A percentile compares a stretch with the other conserved stretches of the same genome.
Conservation (phyloP, 129 eudicot genomes). For the Sambucus nigra region DNA sequence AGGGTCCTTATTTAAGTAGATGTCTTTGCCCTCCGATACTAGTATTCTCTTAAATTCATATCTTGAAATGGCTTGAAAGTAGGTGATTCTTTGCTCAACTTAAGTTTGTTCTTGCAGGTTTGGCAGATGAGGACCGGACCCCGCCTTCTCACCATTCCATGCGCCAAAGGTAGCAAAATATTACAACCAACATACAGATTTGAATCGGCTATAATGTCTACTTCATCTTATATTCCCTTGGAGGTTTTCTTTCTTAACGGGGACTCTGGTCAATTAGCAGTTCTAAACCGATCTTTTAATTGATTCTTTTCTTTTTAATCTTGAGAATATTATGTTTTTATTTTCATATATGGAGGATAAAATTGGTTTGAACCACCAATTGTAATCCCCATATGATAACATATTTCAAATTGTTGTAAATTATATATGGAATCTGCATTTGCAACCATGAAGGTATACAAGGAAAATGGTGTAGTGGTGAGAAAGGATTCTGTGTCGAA, state of each 20-base stretch:
- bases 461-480: no score
- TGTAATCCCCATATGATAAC: background rate
- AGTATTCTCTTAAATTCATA: no score
- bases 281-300: conserved; percentile 44
- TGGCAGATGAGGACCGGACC: conserved; percentile 99
- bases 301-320: conserved; percentile 12
- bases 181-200: conserved; percentile 94
- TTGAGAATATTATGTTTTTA: no score
- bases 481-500: no score
- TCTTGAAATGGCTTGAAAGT: background rate
- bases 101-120: conserved; percentile 28
- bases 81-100: background rate
- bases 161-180: conserved; percentile 78
- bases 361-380: background rate
- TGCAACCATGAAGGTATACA: no score
- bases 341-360: background rate
- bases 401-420: background rate
- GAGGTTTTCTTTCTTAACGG: conserved; percentile 84
- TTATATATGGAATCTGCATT: no score
- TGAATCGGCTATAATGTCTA: conserved; percentile 37
- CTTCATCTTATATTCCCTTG: conserved; percentile 61
- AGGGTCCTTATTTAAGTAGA: no score
- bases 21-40: no score
- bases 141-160: conserved; percentile 62
- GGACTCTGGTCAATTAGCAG: conserved; percentile 86